Evolutionary conservation across 371 early-diverging fungal genomes (phyloP).

Genomic region (Apophysomyces elegans): DNA sequence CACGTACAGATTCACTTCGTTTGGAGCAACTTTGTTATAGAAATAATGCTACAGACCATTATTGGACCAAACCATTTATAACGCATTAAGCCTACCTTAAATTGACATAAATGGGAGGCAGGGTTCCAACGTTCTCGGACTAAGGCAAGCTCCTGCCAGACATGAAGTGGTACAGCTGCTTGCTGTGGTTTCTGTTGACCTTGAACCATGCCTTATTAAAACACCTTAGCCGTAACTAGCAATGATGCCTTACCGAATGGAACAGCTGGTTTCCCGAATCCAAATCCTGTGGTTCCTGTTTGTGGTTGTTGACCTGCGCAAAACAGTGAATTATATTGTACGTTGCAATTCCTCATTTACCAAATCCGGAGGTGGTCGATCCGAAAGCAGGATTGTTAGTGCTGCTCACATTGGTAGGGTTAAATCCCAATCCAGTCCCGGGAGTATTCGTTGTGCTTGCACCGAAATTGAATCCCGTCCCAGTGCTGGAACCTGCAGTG

Average conservation of each 20-base stretch:
- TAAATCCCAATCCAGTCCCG: conserved; percentile 23
- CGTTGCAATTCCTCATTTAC: not conserved
- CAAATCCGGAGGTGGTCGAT: conserved; percentile 1
- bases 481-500: not conserved
- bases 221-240: too few species aligned
- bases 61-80: not conserved
- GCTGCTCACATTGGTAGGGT: not conserved
- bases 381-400: conserved; percentile 10
- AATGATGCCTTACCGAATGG: not conserved
- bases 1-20: conserved; percentile 75
- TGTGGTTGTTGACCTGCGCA: conserved; percentile 22
- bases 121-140: conserved; percentile 82
- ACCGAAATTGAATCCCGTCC: conserved; percentile 1
- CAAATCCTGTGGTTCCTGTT: conserved; percentile 6
- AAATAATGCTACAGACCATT: conserved; percentile 71
- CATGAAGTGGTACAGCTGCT: conserved; percentile 28
- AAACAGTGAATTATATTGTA: conserved; percentile 24
- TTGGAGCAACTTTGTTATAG: conserved; percentile 87
- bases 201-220: conserved; percentile 13
- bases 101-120: conserved; percentile 76
- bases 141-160: conserved; percentile 45
- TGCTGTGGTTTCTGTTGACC: conserved; percentile 7
- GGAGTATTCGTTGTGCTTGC: conserved; percentile 9
- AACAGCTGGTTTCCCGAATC: not conserved
- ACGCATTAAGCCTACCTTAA: conserved; percentile 53